These are phyloP conservation scores for Boletellus ananas DNA, from an alignment of 768 basidiomycete genomes.

Conservation along the genomic window DNA sequence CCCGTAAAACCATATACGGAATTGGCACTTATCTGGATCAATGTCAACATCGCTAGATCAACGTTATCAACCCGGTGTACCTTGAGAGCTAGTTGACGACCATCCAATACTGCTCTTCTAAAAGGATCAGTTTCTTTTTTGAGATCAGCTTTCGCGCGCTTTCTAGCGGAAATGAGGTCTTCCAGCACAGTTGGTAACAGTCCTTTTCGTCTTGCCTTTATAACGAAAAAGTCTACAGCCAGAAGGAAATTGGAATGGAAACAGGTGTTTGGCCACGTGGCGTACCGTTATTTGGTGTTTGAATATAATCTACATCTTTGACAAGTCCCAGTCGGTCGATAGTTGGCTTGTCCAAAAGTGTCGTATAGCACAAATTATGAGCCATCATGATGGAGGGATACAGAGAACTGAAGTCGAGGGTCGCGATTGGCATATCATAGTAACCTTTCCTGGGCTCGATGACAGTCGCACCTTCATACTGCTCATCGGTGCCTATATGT, in stretches of 20 bases:
- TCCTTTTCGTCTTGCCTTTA: constrained; percentile 71
- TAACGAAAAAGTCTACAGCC: constrained; percentile 80
- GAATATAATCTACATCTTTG: constrained; percentile 87
- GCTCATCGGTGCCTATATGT: constrained; percentile 76
- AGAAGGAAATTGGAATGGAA: not conserved
- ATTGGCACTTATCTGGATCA: constrained; percentile 88
- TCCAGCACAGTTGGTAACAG: constrained; percentile 89
- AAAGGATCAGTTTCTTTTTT: constrained; percentile 98
- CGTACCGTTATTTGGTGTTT: constrained; percentile 93
- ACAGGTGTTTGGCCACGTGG: not conserved
- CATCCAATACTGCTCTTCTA: constrained; percentile 94
- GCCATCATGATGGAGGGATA: constrained; percentile 99
- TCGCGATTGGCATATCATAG: constrained; percentile 95
- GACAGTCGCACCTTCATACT: constrained; percentile 98
- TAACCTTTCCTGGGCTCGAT: constrained; percentile 96
- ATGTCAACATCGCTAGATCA: not conserved
- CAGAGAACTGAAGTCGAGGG: constrained; percentile 95
- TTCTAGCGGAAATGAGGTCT: constrained; percentile 89
- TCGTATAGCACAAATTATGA: constrained; percentile 98
- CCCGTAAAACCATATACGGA: constrained; percentile 99
- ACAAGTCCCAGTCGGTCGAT: constrained; percentile 75
- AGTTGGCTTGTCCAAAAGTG: constrained; percentile 76
- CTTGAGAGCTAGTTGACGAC: constrained; percentile 95
- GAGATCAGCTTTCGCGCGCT: constrained; percentile 91
- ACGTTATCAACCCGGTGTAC: constrained; percentile 34